Evolutionary conservation across 2,329 filamentous ascomycete genomes (phyloP), one percentile per base, ranked within the genome.

Genomic region (Tricladium varicosporioides): DNA sequence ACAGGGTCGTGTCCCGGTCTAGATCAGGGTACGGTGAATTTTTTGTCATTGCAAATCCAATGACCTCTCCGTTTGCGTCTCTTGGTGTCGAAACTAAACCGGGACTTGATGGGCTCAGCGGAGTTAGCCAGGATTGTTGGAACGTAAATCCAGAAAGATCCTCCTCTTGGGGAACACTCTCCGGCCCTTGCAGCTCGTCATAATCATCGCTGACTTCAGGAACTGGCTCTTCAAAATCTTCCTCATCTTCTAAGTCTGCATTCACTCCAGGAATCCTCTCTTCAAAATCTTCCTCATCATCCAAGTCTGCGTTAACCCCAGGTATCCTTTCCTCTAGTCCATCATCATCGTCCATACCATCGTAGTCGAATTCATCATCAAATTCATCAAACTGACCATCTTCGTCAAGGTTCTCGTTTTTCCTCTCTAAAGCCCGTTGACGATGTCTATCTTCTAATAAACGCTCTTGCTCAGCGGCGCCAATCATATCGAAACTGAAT

Each of bases 401-500:
- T 7, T 69, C 73, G 5, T 73, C 67, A 16, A 33, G 33, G 4
- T 54, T 67, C 56, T 77, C 67, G 4, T 74, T 75, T 59, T 82
- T 78, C 65, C 81, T 86, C 57, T 87, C 85, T 31, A 85, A 75
- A 60, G 86, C 83, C 53, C 84, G 83, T 62, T 88, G 81, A 14
- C 86, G 78, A 69, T 91, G 88, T 48, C 85, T 81, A 64, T 91
- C 89, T 70, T 91, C 90, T 43, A 92, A 74, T 40, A 88, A 70
- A 70, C 85, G 87, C 70, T 87, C 84, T 65, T 86, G 79, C 58
- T 83, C 80, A 13, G 87, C 87, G 5, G 83, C 83, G 5, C 86
- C 87, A 14, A 86, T 82, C 78, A 92, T 89, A 66, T 92, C 89
- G 66, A 93, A 93, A 65, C 89, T 92, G 68, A 93, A 92, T 13